Base-by-base conservation (phyloP, 176 grass and related monocot species). In the Typha latifolia region DNA sequence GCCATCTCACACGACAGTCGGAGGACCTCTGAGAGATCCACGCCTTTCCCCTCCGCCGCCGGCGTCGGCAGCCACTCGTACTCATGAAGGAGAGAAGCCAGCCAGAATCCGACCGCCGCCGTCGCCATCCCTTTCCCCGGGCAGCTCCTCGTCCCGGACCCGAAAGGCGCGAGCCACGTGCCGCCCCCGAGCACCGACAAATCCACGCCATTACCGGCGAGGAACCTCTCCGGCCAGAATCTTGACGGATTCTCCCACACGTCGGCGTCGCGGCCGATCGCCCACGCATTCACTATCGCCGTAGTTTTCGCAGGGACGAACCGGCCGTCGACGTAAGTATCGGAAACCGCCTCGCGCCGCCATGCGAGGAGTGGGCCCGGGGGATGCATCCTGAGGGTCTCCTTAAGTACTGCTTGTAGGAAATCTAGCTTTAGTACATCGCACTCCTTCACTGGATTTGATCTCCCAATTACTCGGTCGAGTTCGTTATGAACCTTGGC, bases 251-350 rank as follows among this genome's bases (percentile, higher is more conserved):
- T 72, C 27, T 83, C 63, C 90, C 90, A 95, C 12, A 87, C 19
- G 5, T 82, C 78, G 4, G 81, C 27, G 77, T 90, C 86, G 22
- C 77, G 84, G 64, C 81, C 80, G 65, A 95, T 90, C 12, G 90
- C 90, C 90, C 90, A 95, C 81, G 84, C 84, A 84, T 95, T 95
- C 13, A 95, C 84, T 84, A 95, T 90, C 29, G 90, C 86, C 0
- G 90, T 82, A 24, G 86, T 95, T 64, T 81, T 75, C 10, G 86
- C 86, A 2, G 90, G 90, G 9, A 95, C 62, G 51, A 87, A 73
- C 37, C 70, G 72, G 15, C 90, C 86, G 66, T 90, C 84, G 6
- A 95, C 68, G 61, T 82, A 72, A 10, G 84, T 87, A 65, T 95
- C 90, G 3, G 78, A n/a, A 0, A 82, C 90, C 0, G 86, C 86